These are phyloP conservation scores for Scheffersomyces illinoinensis DNA, from an alignment of 1,139 yeast species.

Conservation along the genomic window DNA sequence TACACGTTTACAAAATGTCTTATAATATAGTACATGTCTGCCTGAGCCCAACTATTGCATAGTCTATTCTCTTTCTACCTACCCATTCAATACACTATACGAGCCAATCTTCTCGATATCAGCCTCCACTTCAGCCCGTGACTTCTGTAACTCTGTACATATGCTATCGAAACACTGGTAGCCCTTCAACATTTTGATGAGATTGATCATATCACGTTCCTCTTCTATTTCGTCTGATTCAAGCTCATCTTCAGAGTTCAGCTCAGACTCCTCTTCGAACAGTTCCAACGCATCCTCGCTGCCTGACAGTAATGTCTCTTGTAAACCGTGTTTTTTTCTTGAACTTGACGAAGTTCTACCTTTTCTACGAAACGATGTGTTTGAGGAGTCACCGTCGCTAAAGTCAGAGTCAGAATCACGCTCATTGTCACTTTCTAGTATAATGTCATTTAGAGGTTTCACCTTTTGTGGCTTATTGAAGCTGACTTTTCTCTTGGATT, in stretches of 20 bases:
- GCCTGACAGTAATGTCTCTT: neutral
- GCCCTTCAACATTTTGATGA: constrained; percentile 52
- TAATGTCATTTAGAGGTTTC: neutral
- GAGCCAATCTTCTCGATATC: constrained; percentile 47
- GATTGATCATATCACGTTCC: constrained; percentile 30
- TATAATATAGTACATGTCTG: no score
- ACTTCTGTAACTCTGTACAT: constrained; percentile 64
- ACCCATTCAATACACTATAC: constrained; percentile 43
- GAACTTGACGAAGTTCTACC: neutral
- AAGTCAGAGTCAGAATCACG: constrained; percentile 3
- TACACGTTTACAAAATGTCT: no score
- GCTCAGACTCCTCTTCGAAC: constrained; percentile 14
- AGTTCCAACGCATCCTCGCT: constrained; percentile 3
- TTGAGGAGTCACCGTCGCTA: neutral
- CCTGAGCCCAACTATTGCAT: no score
- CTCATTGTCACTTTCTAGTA: constrained; percentile 6
- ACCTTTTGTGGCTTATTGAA: constrained; percentile 13
- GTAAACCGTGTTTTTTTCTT: neutral
- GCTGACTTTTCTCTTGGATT: constrained; percentile 32
- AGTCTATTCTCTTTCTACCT: neutral
- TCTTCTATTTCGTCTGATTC: constrained; percentile 17
- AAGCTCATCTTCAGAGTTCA: constrained; percentile 17
- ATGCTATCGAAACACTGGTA: constrained; percentile 71
- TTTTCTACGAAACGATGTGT: neutral
- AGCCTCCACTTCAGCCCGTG: constrained; percentile 55